Percentiles rank a stretch among this genome's conserved stretches.
Conservation (phyloP, 2,329 filamentous ascomycete species). For the Penicillium sumatraense region DNA sequence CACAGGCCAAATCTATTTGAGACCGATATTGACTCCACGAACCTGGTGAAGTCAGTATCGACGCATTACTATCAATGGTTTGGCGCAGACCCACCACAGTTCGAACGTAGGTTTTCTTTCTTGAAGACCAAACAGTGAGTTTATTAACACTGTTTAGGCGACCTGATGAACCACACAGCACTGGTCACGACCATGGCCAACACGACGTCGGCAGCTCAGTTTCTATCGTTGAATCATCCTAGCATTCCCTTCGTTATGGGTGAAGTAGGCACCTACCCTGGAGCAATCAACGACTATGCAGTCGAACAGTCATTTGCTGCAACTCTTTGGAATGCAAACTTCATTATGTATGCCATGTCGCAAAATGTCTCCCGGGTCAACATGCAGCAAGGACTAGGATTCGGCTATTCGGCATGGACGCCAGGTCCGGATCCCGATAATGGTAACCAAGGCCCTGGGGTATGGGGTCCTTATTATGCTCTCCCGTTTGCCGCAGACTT, state of each 20-base stretch:
- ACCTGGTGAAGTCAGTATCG: neutral
- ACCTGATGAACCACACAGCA: neutral
- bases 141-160: neutral
- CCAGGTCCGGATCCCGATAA: neutral
- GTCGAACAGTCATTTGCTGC: neutral
- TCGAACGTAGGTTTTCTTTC: neutral
- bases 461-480: neutral
- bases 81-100: neutral
- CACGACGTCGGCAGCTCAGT: neutral
- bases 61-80: neutral
- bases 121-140: neutral
- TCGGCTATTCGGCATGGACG: neutral
- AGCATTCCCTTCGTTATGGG: neutral
- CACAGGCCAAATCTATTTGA: neutral
- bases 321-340: neutral
- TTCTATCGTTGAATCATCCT: neutral
- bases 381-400: neutral
- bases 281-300: neutral
- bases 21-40: neutral
- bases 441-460: neutral
- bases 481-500: neutral
- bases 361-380: neutral
- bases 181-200: neutral
- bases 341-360: neutral
- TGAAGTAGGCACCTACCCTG: neutral